These are phyloP conservation scores for Wallacemonas sp. DNA, from an alignment of 208 protist genomes.

Conservation along the genomic window DNA sequence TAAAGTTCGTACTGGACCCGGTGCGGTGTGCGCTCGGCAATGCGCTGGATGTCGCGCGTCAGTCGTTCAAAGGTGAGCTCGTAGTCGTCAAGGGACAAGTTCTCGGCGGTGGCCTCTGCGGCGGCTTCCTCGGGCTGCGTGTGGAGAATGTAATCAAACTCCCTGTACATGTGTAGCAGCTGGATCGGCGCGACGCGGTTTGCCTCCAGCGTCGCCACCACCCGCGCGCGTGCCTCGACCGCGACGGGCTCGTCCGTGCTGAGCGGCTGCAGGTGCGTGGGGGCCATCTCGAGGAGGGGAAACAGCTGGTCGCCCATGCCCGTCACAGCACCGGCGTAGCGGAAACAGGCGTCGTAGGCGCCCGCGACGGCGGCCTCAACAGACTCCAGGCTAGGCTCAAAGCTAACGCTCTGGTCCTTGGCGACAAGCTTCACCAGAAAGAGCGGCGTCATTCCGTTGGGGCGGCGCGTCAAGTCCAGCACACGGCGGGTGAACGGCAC, in stretches of 20 bases:
- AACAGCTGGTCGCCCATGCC: conserved; percentile 93
- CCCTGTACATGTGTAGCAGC: conserved; percentile 88
- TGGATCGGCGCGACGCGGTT: conserved; percentile 85
- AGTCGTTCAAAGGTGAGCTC: conserved; percentile 87
- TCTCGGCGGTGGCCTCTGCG: conserved; percentile 31
- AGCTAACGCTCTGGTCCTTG: conserved; percentile 39
- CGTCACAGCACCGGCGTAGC: conserved; percentile 59
- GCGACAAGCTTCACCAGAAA: conserved; percentile 83
- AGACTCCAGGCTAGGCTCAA: conserved; percentile 70
- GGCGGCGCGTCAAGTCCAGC: conserved; percentile 61
- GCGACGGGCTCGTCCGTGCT: conserved; percentile 57
- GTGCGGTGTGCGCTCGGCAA: conserved; percentile 81
- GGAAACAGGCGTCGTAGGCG: conserved; percentile 83
- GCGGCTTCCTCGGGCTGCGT: conserved; percentile 54
- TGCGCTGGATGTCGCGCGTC: conserved; percentile 74
- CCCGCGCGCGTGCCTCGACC: conserved; percentile 37
- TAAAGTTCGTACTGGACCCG: conserved; percentile 90
- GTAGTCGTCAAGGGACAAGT: conserved; percentile 82
- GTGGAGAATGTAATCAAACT: conserved; percentile 87
- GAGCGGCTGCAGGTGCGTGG: conserved; percentile 51
- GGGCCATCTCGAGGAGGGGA: conserved; percentile 76
- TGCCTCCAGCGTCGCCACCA: conserved; percentile 59
- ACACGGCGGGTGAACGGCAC: conserved; percentile 73
- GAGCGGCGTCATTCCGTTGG: conserved; percentile 78
- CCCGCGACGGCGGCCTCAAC: conserved; percentile 50